phyloP scores from a whole-genome alignment of 805 yeast species.

The Scheffersomyces stipitis region DNA sequence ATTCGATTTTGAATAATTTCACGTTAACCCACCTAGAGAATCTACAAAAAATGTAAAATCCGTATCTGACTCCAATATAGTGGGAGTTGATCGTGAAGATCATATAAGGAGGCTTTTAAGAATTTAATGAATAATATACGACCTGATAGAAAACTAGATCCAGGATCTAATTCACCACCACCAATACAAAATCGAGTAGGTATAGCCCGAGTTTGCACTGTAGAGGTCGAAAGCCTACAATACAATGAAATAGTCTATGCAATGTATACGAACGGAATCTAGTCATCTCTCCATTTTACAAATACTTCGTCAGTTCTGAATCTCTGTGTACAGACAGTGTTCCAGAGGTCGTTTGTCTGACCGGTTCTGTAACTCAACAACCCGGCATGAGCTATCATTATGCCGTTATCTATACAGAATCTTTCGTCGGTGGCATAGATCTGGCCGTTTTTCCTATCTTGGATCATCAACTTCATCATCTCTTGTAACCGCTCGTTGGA shows the following conservation, averaged over 20 bases:
- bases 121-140: neutral
- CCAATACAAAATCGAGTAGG: neutral
- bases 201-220: neutral
- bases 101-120: neutral
- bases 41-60: constrained; percentile 19
- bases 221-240: too few species aligned
- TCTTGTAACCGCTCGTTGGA: constrained; percentile 87
- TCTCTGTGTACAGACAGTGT: constrained; percentile 88
- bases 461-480: constrained; percentile 96
- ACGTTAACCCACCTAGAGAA: constrained; percentile 3
- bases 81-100: neutral
- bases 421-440: constrained; percentile 95
- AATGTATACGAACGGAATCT: constrained; percentile 1
- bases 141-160: neutral
- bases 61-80: constrained; percentile 30
- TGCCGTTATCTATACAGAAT: constrained; percentile 96
- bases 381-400: constrained; percentile 99
- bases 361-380: constrained; percentile 84
- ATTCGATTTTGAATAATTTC: constrained; percentile 3
- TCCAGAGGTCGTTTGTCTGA: constrained; percentile 52
- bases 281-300: constrained; percentile 83
- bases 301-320: constrained; percentile 93
- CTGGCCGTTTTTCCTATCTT: constrained; percentile 77
- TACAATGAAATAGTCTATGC: neutral
- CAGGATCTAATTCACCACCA: neutral